phyloP scores from a whole-genome alignment of 1,284 basidiomycete genomes.

The Leccinum holopus region DNA sequence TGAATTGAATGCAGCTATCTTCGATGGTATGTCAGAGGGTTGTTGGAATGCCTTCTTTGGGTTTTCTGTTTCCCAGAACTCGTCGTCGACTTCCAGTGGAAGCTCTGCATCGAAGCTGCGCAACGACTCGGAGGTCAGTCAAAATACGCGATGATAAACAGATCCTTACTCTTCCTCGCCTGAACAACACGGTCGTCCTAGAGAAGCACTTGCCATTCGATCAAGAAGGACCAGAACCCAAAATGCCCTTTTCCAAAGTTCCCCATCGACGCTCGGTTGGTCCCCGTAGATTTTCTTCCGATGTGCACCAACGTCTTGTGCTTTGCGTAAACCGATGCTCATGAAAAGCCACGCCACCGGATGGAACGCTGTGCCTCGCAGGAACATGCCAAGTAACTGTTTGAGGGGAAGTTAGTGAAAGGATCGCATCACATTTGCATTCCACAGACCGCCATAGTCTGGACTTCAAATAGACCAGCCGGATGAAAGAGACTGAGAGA shows the following conservation, averaged over 20 bases:
- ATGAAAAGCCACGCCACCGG: slow-evolving; percentile 66
- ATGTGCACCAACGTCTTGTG: slow-evolving; percentile 69
- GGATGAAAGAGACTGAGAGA: slow-evolving; percentile 60
- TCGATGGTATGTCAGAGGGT: slow-evolving; percentile 60
- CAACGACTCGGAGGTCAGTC: slow-evolving; percentile 15
- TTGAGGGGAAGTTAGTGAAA: slow-evolving; percentile 7
- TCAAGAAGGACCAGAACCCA: slow-evolving; percentile 68
- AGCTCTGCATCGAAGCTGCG: slow-evolving; percentile 74
- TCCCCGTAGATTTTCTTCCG: slow-evolving; percentile 52
- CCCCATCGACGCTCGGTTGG: slow-evolving; percentile 52
- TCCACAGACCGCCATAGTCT: slow-evolving; percentile 52
- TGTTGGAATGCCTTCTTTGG: slow-evolving; percentile 56
- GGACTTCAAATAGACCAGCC: slow-evolving; percentile 73
- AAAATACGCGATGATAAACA: slow-evolving; percentile 1
- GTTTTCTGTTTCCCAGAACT: slow-evolving; percentile 69
- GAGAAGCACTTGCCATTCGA: slow-evolving; percentile 58
- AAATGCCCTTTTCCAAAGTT: slow-evolving; percentile 80
- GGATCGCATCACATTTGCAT: slow-evolving; percentile 3
- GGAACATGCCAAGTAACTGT: slow-evolving; percentile 48
- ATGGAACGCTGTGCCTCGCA: slow-evolving; percentile 54
- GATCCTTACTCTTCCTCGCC: slow-evolving; percentile 75
- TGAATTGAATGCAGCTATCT: slow-evolving; percentile 62
- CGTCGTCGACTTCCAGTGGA: slow-evolving; percentile 83
- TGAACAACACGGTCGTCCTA: slow-evolving; percentile 71
- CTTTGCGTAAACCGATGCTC: slow-evolving; percentile 68